A percentile compares a stretch with the other conserved stretches of the same genome.
These are phyloP conservation scores for Hygrophila difformis DNA, from an alignment of 257 asterid species.

Conservation along the genomic window DNA sequence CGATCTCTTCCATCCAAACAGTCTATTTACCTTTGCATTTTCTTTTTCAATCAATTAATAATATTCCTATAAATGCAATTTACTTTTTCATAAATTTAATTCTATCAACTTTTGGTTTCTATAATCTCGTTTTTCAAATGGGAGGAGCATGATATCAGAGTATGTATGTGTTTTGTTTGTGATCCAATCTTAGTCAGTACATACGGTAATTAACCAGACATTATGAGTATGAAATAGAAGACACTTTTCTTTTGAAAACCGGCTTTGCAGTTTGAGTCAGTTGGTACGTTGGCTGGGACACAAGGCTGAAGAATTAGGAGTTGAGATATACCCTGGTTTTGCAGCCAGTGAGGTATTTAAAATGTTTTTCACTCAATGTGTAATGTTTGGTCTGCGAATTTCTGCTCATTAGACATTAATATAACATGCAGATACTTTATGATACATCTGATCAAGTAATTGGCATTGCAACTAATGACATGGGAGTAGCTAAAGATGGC, in stretches of 20 bases:
- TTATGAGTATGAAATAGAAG: not conserved
- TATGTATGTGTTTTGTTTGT: not conserved
- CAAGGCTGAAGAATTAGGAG: conserved; percentile 97
- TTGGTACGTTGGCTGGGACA: conserved; percentile 85
- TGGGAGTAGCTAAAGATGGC: conserved; percentile 96
- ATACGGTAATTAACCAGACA: not conserved
- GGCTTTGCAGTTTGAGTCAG: conserved; percentile 78
- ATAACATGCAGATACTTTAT: conserved; percentile 50
- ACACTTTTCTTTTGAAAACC: conserved; percentile 14
- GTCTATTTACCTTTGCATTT: not conserved
- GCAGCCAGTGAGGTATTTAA: conserved; percentile 91
- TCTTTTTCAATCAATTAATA: not conserved
- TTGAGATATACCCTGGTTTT: conserved; percentile 96
- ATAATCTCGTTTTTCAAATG: no score
- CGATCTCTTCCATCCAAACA: not conserved
- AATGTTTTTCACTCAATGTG: not conserved
- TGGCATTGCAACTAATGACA: conserved; percentile 94
- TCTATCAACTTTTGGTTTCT: not conserved
- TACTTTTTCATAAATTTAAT: not conserved
- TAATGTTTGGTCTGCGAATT: conserved; percentile 4
- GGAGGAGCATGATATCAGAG: no score
- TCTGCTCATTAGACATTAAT: conserved; percentile 13
- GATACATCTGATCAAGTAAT: conserved; percentile 54
- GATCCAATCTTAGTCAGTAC: not conserved
- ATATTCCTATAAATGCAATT: not conserved